These are phyloP conservation scores for Poa pratensis DNA, from an alignment of 176 grass and related monocot genomes.

Conservation along the genomic window DNA sequence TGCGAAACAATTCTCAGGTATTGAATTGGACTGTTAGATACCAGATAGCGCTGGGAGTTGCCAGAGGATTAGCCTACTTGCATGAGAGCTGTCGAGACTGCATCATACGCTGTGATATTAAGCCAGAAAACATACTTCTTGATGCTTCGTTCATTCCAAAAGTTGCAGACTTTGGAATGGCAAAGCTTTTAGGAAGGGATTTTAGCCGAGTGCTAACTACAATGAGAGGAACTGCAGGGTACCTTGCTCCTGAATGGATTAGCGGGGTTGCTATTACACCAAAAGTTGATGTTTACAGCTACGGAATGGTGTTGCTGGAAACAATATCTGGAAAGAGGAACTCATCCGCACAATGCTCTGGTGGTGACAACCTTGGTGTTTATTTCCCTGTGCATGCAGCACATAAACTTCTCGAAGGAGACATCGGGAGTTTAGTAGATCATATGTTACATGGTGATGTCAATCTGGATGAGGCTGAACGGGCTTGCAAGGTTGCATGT, in stretches of 20 bases:
- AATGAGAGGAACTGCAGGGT: constrained; percentile 46
- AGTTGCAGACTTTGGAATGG: constrained; percentile 56
- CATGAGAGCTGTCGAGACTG: constrained; percentile 55
- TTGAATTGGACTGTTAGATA: constrained; percentile 56
- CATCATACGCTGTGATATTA: constrained; percentile 50
- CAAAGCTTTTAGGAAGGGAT: constrained; percentile 45
- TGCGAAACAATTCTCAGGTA: background rate
- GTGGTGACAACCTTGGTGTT: background rate
- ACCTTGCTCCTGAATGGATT: constrained; percentile 51
- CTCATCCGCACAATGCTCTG: background rate
- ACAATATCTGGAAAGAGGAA: constrained; percentile 46
- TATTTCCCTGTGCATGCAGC: constrained; percentile 43
- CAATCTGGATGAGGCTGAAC: constrained; percentile 34
- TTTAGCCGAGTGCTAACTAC: constrained; percentile 41
- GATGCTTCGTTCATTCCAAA: constrained; percentile 24
- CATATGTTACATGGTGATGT: background rate
- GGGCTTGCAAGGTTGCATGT: constrained; percentile 43
- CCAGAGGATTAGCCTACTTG: constrained; percentile 61
- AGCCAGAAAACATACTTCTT: constrained; percentile 44
- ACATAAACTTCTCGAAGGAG: constrained; percentile 23
- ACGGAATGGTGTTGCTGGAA: constrained; percentile 43
- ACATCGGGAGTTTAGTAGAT: constrained; percentile 41
- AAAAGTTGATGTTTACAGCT: constrained; percentile 49
- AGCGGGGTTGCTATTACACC: constrained; percentile 24
- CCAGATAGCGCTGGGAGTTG: constrained; percentile 53